Conservation (phyloP, 805 yeast genomes). For the Pichia nanzhaoensis region DNA sequence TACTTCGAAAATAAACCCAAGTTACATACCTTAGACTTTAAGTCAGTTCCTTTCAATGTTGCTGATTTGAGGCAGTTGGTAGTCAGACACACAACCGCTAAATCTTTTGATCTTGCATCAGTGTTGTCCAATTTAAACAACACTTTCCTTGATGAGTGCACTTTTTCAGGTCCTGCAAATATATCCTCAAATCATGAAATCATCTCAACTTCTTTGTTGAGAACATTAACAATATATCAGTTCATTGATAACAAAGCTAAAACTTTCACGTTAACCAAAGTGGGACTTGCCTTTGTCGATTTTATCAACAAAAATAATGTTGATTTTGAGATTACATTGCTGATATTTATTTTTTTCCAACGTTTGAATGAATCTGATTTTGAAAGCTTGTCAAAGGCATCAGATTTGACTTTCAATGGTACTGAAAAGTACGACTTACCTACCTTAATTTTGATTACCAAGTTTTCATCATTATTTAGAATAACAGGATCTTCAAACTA, state of each 20-base stretch:
- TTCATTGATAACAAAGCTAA: constrained; percentile 34
- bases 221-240: constrained; percentile 47
- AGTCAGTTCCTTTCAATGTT: constrained; percentile 28
- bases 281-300: constrained; percentile 42
- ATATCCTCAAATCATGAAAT: constrained; percentile 45
- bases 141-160: constrained; percentile 22
- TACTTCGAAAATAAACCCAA: constrained; percentile 18
- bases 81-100: constrained; percentile 27
- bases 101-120: constrained; percentile 29
- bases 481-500: constrained; percentile 46
- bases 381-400: constrained; percentile 34
- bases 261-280: constrained; percentile 38
- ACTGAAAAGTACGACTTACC: constrained; percentile 30
- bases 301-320: constrained; percentile 1
- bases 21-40: constrained; percentile 39
- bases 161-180: constrained; percentile 14
- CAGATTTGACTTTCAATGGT: constrained; percentile 26
- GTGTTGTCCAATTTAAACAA: constrained; percentile 28
- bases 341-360: constrained; percentile 40
- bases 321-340: constrained; percentile 21
- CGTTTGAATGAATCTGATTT: constrained; percentile 34
- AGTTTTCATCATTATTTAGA: constrained; percentile 42
- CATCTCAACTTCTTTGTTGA: constrained; percentile 47
- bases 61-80: constrained; percentile 14
- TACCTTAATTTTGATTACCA: constrained; percentile 37